These are phyloP conservation scores for Termitomyces sp. DNA, from an alignment of 768 basidiomycete genomes.

Conservation along the genomic window DNA sequence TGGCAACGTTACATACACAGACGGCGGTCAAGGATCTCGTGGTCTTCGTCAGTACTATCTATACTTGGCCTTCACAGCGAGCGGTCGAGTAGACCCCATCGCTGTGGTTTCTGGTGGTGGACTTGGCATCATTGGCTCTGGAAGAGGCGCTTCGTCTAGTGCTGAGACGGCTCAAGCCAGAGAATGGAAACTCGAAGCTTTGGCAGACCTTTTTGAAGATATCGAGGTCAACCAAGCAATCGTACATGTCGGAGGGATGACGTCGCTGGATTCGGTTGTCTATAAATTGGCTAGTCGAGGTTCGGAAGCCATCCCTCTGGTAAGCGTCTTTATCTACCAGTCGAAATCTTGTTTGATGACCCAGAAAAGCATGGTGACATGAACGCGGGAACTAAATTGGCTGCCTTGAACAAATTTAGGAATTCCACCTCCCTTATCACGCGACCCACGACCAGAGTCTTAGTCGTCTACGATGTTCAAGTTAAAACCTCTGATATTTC, in stretches of 20 bases:
- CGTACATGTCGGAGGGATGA: slow-evolving; percentile 88
- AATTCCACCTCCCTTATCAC: slow-evolving; percentile 52
- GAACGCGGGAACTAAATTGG: slow-evolving; percentile 77
- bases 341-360: slow-evolving; percentile 15
- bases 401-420: slow-evolving; percentile 83
- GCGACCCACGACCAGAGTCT: slow-evolving; percentile 65
- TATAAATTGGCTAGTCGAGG: slow-evolving; percentile 86
- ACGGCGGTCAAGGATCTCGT: slow-evolving; percentile 64
- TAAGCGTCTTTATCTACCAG: slow-evolving; percentile 37
- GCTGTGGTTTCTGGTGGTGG: slow-evolving; percentile 48
- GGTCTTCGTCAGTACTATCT: slow-evolving; percentile 95
- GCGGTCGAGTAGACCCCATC: slow-evolving; percentile 61
- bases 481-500: slow-evolving; percentile 88
- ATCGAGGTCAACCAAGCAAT: slow-evolving; percentile 77
- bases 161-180: slow-evolving; percentile 83
- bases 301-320: slow-evolving; percentile 85
- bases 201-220: slow-evolving; percentile 88
- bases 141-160: slow-evolving; percentile 67
- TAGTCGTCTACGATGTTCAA: slow-evolving; percentile 93
- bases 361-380: slow-evolving; percentile 82
- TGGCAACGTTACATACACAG: slow-evolving; percentile 74
- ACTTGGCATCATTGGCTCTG: slow-evolving; percentile 90
- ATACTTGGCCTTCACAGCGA: slow-evolving; percentile 92
- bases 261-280: slow-evolving; percentile 81
- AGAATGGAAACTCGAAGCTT: slow-evolving; percentile 93